Evolutionary conservation across 257 asterid species (phyloP), one percentile per base, ranked within the genome.

Genomic region (Cruciata laevipes): DNA sequence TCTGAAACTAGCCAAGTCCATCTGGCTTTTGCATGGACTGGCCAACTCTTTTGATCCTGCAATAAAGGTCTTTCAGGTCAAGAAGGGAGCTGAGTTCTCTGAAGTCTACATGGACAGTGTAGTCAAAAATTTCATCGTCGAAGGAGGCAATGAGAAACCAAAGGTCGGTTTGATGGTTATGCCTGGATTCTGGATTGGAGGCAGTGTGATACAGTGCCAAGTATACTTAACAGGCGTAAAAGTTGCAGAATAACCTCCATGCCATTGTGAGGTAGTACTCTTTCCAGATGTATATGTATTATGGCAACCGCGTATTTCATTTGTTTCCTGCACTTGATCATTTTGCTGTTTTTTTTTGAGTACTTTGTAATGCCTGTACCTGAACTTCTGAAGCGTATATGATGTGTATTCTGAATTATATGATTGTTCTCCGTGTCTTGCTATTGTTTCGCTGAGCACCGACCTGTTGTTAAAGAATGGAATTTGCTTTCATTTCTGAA

Each of bases 121-220:
- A 0, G 89, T 90, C 77, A 81, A 94, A 33, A 80, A 88, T 47
- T 85, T 85, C 33, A 61, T 74, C 27, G 37, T 81, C 51, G 91
- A 88, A 47, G 96, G 87, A 24, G 71, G 70, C 14, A 82, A 88
- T 68, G 76, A 85, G 79, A 94, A 85, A 75, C 97, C 99, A 18
- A 88, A 81, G 81, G 97, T 84, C 0, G 96, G 96, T 42, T 63
- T 94, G 69, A 88, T 90, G 96, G 96, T 94, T 6, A 90, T 88
- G 96, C 99, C 99, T 1, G 99, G 99, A 10, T 94, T 94, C 71
- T 90, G 97, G 95, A 86, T 88, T 51, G 89, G 89, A n/a, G 97
- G 96, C 66, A 84, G 86, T 63, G 86, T 86, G 70, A 87, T 94
- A 72, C 97, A 84, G 74, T 74, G 96, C 75, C 95, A 85, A 81